Evolutionary conservation across 805 yeast species (phyloP), one percentile per base, ranked within the genome.

Genomic region (Saturnispora mendoncae): DNA sequence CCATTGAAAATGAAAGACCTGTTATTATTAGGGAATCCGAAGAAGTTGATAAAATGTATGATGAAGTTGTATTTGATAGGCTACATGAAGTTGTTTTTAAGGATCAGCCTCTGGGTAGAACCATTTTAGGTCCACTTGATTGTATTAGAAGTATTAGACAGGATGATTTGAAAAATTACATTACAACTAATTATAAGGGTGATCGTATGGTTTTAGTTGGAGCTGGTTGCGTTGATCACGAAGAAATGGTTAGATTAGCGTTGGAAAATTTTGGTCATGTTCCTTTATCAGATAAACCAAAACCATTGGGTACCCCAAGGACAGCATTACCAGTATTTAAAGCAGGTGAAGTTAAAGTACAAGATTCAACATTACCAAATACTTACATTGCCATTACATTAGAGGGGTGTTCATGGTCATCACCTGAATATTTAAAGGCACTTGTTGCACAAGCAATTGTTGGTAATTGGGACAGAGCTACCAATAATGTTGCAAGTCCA

Each of bases 121-220:
- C 98, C 7, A 92, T 92, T 44, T 68, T 92, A 46, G 99, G 99
- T 0, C 97, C 99, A 15, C 74, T 87, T 46, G 84, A 84, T 48
- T 81, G 87, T 61, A 92, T 92, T 55, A 75, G 76, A 58, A 76
- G 87, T 28, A 85, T 92, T 50, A 70, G 80, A 49, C 73, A 85
- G 56, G 66, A 68, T 5, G 96, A 92, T 60, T 69, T 92, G 57
- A 77, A 74, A 43, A 71, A 76, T 51, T 92, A 88, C 63, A 92
- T 92, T 55, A 65, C 71, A 26, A 77, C 80, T 32, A 92, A 92
- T 67, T 92, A 92, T 65, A 84, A 83, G 56, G 95, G 97, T 32
- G 97, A 92, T 64, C 72, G 97, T 56, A 92, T 92, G 97, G 97
- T 92, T 1, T 69, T 92, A n/a, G 95, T 88, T 31, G 97, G 96